Base-by-base conservation (phyloP, 352 stramenopile genomes). In the Phytophthora tubulina region DNA sequence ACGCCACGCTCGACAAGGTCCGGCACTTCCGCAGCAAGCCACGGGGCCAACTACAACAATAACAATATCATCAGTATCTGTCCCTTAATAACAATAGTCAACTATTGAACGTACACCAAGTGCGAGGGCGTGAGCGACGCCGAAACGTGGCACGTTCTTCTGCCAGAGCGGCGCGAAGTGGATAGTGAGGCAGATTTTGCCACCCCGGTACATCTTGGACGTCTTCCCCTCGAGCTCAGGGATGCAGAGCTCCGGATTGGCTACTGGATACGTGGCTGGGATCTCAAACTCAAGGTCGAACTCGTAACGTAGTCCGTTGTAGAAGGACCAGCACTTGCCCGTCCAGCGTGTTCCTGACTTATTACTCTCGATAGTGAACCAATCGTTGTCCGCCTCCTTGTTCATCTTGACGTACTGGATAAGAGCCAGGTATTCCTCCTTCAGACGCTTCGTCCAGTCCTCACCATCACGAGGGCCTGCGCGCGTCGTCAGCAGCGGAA, bases 391-490 rank as follows among this genome's bases (percentile, higher is more conserved):
- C 17, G 85, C 85, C 57, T 89, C 90, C 70, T 97, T 97, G 81
- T 97, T 97, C 76, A 91, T 90, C 63, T 94, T 93, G 50, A 97
- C 89, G 73, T 94, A 95, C 79, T 94, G 85, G 58, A 97, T 97
- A 27, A 97, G 84, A 55, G 87, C 82, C 52, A 94, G 70, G 54
- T 94, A 96, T 73, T 96, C 90, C 75, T 97, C 90, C 68, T 96
- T 96, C 14, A 97, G 73, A 14, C 90, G 85, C 73, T 84, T 83
- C 3, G 86, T 94, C 90, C 90, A 97, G 27, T 80, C 64, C 13
- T 94, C 87, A 3, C 85, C 88, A 49, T 97, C 89, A 21, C 89
- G 85, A 2, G 90, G 90, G 0, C 90, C 89, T 0, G 90, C 90
- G n/a, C 88, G 81, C 21, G 84, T 92, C 41, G 70, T 76, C n/a